These are phyloP conservation scores for Thielaviopsis musarum DNA, from an alignment of 2,329 filamentous ascomycete species.

Conservation along the genomic window DNA sequence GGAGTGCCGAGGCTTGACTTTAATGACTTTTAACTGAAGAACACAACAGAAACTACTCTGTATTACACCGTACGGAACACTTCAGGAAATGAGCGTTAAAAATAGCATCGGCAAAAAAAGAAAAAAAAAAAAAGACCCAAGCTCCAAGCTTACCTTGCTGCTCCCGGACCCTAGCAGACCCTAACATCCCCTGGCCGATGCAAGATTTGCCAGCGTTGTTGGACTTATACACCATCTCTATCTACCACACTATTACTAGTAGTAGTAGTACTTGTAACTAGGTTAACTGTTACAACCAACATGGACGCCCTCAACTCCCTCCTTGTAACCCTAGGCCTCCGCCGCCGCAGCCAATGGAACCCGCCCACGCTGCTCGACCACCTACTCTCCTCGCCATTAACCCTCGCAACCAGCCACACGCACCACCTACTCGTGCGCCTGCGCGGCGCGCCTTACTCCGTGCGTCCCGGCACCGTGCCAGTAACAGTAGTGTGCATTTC, in stretches of 20 bases:
- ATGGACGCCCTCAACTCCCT: conserved; percentile 15
- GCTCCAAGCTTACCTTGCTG: neutral
- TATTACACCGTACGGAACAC: too few relatives aligned
- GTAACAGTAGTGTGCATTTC: conserved; percentile 77
- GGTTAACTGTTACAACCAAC: too few relatives aligned
- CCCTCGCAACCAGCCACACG: conserved; percentile 41
- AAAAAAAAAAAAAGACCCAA: neutral
- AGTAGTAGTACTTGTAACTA: too few relatives aligned
- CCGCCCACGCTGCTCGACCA: conserved; percentile 40
- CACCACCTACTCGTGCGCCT: conserved; percentile 50
- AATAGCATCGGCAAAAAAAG: too few relatives aligned
- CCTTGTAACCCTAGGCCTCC: conserved; percentile 28
- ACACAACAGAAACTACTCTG: too few relatives aligned
- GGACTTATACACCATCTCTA: neutral
- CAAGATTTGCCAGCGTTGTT: neutral
- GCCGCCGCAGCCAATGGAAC: conserved; percentile 31
- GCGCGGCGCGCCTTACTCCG: conserved; percentile 44
- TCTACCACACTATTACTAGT: too few relatives aligned
- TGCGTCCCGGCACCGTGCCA: conserved; percentile 33
- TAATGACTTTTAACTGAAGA: too few relatives aligned
- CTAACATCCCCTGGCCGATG: neutral
- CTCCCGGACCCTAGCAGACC: neutral
- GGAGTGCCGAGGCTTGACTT: too few relatives aligned
- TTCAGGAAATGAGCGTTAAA: too few relatives aligned
- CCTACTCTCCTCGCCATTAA: conserved; percentile 51